Percentiles rank a stretch among this genome's conserved stretches.
Conservation (phyloP, 169 alveolate species). For the Eimeria brunetti region DNA sequence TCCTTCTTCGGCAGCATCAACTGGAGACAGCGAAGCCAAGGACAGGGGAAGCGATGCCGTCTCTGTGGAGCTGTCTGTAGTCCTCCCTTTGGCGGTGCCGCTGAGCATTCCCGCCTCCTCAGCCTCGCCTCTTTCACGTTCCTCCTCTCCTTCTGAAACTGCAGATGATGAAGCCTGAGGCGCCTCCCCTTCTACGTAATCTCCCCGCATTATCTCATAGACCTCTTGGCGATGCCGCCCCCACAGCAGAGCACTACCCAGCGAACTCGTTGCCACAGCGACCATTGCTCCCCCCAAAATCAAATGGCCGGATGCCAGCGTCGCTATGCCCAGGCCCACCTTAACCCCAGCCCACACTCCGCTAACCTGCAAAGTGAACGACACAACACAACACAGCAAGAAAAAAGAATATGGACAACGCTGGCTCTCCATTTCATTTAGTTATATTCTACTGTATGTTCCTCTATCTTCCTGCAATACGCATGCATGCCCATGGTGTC, state of each 20-base stretch:
- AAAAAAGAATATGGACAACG: not conserved
- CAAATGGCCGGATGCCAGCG: slow-evolving; percentile 73
- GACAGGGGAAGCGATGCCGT: not conserved
- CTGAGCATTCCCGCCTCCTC: not conserved
- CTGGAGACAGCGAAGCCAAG: not conserved
- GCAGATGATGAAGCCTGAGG: not conserved
- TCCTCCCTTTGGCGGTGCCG: not conserved
- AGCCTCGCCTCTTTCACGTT: not conserved
- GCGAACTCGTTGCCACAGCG: slow-evolving; percentile 72
- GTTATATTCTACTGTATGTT: no score
- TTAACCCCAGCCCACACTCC: slow-evolving; percentile 78
- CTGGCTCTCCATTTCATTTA: not conserved
- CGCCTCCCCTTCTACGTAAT: slow-evolving; percentile 15
- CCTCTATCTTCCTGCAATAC: not conserved
- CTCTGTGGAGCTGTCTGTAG: not conserved
- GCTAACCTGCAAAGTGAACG: slow-evolving; percentile 56
- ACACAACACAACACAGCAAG: not conserved
- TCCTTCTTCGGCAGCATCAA: slow-evolving; percentile 6
- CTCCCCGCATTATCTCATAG: slow-evolving; percentile 62
- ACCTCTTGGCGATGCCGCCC: slow-evolving; percentile 70
- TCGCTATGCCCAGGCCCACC: slow-evolving; percentile 72
- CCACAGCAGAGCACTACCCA: slow-evolving; percentile 75
- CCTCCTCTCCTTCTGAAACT: not conserved
- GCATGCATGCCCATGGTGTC: not conserved
- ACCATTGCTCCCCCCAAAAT: slow-evolving; percentile 76